Percentiles rank a stretch among this genome's conserved stretches.
Evolutionary conservation across 352 stramenopile genomes (phyloP).

Genomic region (Albugo candida): DNA sequence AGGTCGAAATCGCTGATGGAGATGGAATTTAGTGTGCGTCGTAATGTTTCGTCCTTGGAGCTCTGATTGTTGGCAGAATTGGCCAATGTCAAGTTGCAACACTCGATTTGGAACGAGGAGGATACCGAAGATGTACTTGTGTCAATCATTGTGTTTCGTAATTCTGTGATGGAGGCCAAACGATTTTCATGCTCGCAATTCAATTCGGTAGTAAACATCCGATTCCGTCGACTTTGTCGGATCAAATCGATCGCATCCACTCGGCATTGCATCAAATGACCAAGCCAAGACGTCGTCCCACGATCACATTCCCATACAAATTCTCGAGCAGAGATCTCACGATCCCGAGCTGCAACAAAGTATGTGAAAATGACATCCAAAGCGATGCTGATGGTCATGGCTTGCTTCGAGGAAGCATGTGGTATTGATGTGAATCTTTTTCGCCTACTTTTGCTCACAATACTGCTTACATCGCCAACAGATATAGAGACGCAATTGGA

Average conservation of each 20-base stretch:
- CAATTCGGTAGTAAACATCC: too few relatives aligned
- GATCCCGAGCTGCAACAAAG: constrained; percentile 37
- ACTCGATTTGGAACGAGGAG: too few relatives aligned
- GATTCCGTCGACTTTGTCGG: constrained; percentile 21
- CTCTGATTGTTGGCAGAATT: too few relatives aligned
- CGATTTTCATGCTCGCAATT: too few relatives aligned
- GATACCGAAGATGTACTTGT: too few relatives aligned
- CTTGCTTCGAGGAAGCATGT: constrained; percentile 42
- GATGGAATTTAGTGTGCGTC: not conserved
- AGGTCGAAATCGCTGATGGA: constrained; percentile 75
- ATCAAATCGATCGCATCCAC: constrained; percentile 39
- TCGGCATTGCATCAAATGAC: constrained; percentile 36
- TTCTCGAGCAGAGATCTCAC: constrained; percentile 19
- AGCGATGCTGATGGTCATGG: constrained; percentile 46
- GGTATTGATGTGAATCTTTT: too few relatives aligned
- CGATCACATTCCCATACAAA: constrained; percentile 45
- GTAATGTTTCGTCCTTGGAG: too few relatives aligned
- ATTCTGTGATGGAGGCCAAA: too few relatives aligned
- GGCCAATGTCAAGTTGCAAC: too few relatives aligned
- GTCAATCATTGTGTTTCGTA: too few relatives aligned
- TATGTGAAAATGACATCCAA: constrained; percentile 58
- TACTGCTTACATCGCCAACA: not conserved
- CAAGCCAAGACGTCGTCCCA: constrained; percentile 36
- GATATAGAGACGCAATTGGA: not conserved
- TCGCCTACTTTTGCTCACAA: constrained; percentile 8